Evolutionary conservation across 208 protist genomes (phyloP).

Genomic region (Leishmania braziliensis): DNA sequence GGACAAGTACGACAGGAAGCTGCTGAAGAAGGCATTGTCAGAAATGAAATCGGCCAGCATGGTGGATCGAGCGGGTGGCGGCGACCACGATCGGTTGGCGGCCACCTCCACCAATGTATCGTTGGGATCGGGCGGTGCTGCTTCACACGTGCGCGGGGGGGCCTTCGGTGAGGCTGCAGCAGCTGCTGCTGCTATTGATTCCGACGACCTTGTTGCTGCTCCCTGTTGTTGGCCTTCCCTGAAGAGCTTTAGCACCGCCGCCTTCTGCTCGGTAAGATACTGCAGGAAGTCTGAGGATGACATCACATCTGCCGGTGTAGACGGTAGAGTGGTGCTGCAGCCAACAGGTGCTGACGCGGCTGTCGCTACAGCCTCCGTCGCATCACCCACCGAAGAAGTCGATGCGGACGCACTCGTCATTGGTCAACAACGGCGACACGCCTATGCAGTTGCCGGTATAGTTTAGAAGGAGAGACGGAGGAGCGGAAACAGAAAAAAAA

Average conservation of each 20-base stretch:
- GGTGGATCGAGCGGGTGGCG: background rate
- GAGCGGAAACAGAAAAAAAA: conserved; percentile 1
- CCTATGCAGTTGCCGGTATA: background rate
- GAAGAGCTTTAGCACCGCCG: background rate
- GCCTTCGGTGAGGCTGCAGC: background rate
- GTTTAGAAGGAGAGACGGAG: background rate
- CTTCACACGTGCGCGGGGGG: background rate
- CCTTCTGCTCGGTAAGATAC: conserved; percentile 15
- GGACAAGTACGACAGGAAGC: conserved; percentile 16
- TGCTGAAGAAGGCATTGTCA: background rate
- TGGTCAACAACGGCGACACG: background rate
- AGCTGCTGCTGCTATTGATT: background rate
- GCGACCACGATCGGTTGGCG: background rate
- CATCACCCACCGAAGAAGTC: background rate
- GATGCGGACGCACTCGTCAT: background rate
- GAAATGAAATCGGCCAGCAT: background rate
- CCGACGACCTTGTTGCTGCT: background rate
- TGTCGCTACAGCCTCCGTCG: background rate
- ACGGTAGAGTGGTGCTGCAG: background rate
- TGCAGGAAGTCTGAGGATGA: conserved; percentile 7
- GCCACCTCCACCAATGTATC: background rate
- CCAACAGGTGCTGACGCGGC: background rate
- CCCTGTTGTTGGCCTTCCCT: background rate
- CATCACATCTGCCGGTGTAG: background rate
- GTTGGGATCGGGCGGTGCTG: background rate